Evolutionary conservation across 495 filamentous ascomycete species (phyloP).

Genomic region (Aspergillus funiculosus): DNA sequence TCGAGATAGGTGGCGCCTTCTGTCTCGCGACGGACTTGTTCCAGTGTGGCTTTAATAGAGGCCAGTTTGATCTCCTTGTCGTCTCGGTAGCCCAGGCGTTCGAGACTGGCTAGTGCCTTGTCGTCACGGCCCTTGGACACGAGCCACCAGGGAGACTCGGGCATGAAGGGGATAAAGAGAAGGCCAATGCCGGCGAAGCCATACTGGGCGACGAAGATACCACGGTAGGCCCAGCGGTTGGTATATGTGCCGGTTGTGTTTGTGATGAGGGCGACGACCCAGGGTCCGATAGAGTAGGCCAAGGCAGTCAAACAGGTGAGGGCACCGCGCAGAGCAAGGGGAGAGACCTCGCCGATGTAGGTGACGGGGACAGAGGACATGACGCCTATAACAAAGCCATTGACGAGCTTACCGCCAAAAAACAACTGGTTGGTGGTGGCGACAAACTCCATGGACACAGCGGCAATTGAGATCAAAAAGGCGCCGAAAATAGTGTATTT

Average conservation of each 20-base stretch:
- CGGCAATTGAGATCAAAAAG: constrained; percentile 1
- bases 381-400: constrained; percentile 5
- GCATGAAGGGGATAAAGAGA: constrained; percentile 6
- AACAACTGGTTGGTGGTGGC: constrained; percentile 7
- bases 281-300: constrained; percentile 7
- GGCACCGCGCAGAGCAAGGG: constrained; percentile 3
- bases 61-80: not conserved
- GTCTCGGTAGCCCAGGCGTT: not conserved
- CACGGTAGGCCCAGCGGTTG: constrained; percentile 5
- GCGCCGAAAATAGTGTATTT: constrained; percentile 1
- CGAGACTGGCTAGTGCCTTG: not conserved
- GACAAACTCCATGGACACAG: constrained; percentile 1
- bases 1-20: constrained; percentile 7
- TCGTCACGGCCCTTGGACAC: constrained; percentile 8
- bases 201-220: constrained; percentile 7
- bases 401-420: constrained; percentile 11
- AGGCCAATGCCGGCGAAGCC: constrained; percentile 3
- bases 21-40: constrained; percentile 4
- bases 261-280: constrained; percentile 4
- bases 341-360: constrained; percentile 9
- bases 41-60: constrained; percentile 1
- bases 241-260: constrained; percentile 6
- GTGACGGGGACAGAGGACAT: constrained; percentile 4
- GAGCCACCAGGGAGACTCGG: constrained; percentile 24
- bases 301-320: constrained; percentile 9